Evolutionary conservation across 257 asterid genomes (phyloP).

Genomic region (Solanum infundibuliforme): DNA sequence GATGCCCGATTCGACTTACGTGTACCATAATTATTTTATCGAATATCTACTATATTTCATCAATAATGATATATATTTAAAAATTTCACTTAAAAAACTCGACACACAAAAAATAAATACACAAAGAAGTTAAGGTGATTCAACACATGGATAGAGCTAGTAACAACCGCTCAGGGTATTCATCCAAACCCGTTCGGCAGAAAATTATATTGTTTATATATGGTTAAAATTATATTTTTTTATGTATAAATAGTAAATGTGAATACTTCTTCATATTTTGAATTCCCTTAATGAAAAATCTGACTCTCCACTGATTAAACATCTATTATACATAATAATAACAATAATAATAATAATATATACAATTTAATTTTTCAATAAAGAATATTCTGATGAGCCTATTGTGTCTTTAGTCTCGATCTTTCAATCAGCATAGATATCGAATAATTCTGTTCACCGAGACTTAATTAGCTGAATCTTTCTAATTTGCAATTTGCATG

Average conservation of each 20-base stretch:
- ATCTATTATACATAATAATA: background rate
- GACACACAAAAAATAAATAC: background rate
- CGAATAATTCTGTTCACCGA: background rate
- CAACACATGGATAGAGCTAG: background rate
- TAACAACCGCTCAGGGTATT: too few species aligned
- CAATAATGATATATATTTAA: background rate
- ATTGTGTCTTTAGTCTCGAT: background rate
- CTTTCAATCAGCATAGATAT: rapidly evolving
- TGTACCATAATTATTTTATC: background rate
- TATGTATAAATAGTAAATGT: too few species aligned
- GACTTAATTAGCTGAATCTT: background rate
- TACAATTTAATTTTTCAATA: background rate
- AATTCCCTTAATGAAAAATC: too few species aligned
- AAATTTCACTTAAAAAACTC: rapidly evolving
- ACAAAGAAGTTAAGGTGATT: background rate
- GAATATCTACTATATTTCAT: rapidly evolving
- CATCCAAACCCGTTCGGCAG: background rate
- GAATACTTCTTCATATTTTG: too few species aligned
- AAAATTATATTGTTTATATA: too few species aligned
- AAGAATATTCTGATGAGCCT: background rate
- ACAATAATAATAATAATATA: background rate
- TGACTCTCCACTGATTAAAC: background rate
- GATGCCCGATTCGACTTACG: background rate
- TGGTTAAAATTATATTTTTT: too few species aligned
- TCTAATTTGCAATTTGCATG: slow-evolving; percentile 12